Percentiles rank a stretch among this genome's conserved stretches.
phyloP scores from a whole-genome alignment of 768 basidiomycete genomes.

The Crepidotus variabilis region DNA sequence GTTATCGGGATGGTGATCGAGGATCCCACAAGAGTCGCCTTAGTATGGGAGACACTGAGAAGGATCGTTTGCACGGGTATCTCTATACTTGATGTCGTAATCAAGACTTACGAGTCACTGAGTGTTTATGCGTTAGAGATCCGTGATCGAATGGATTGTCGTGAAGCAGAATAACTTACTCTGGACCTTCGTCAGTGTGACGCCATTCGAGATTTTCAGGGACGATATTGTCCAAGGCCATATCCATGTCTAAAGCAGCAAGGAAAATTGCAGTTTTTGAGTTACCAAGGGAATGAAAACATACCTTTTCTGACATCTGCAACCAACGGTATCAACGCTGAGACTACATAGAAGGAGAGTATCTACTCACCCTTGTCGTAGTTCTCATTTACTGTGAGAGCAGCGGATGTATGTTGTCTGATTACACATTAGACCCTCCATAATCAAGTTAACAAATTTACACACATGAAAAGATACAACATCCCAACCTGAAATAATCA shows the following conservation, averaged over 20 bases:
- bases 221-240: conserved; percentile 87
- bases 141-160: background rate
- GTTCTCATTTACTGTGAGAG: conserved; percentile 86
- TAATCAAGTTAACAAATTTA: conserved; percentile 7
- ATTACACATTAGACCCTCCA: conserved; percentile 4
- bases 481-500: conserved; percentile 65
- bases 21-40: conserved; percentile 80
- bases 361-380: conserved; percentile 61
- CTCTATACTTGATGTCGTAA: background rate
- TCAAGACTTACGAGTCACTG: conserved; percentile 68
- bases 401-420: conserved; percentile 70
- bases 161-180: conserved; percentile 47
- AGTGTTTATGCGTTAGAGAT: conserved; percentile 3
- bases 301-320: conserved; percentile 33
- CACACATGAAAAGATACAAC: conserved; percentile 84
- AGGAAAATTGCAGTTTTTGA: background rate
- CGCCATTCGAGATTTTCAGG: conserved; percentile 80
- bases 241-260: conserved; percentile 77
- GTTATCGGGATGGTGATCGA: conserved; percentile 84
- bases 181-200: conserved; percentile 90
- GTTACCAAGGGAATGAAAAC: background rate
- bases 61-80: conserved; percentile 1
- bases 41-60: conserved; percentile 82
- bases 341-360: background rate
- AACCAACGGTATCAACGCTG: background rate